Conservation (phyloP, 192 early-diverging fungal species). For the Podila horticola region DNA sequence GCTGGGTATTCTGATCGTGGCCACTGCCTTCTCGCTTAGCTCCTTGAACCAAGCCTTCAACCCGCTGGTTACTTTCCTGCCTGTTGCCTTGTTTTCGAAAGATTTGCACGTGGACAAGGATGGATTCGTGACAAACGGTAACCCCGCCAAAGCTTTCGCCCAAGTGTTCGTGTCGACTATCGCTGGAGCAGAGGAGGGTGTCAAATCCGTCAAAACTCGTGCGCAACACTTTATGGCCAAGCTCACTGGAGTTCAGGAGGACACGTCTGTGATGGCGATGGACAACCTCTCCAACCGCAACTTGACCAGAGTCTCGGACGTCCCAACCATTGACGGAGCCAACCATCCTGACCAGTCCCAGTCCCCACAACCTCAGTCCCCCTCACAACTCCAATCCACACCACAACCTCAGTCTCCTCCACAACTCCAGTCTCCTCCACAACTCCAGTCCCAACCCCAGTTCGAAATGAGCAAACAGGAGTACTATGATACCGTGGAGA, state of each 20-base stretch:
- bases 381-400: not conserved
- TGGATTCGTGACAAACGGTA: slow-evolving; percentile 34
- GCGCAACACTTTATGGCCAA: too few species aligned
- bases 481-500: not conserved
- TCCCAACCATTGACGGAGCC: not conserved
- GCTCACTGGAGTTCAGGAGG: not conserved
- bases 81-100: slow-evolving; percentile 52
- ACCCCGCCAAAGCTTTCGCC: not conserved
- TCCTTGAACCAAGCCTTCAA: slow-evolving; percentile 68
- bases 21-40: slow-evolving; percentile 61
- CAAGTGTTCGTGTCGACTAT: not conserved
- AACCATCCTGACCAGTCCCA: not conserved
- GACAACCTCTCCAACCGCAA: not conserved
- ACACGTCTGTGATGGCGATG: not conserved
- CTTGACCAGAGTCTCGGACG: not conserved
- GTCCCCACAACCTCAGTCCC: not conserved
- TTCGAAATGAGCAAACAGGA: not conserved
- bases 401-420: not conserved
- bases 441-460: not conserved
- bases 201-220: not conserved
- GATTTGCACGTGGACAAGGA: slow-evolving; percentile 29
- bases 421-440: not conserved
- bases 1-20: slow-evolving; percentile 50
- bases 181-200: not conserved
- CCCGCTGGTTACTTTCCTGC: slow-evolving; percentile 63